phyloP scores from a whole-genome alignment of 2,329 filamentous ascomycete genomes.

The Thelonectria discophora region DNA sequence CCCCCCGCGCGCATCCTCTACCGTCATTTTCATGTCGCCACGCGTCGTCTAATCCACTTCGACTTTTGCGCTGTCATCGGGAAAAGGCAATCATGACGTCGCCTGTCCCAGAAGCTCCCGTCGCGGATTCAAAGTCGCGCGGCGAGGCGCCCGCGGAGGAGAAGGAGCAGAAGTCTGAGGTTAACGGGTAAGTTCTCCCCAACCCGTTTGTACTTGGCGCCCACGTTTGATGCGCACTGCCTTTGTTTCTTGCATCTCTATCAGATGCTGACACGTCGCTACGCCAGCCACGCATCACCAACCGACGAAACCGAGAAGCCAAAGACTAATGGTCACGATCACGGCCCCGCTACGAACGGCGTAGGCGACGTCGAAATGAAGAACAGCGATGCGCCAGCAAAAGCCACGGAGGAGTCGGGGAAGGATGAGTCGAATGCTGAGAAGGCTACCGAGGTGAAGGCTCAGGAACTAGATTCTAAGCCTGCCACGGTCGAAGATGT shows the following conservation, averaged over 20 bases:
- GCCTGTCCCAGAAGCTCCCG: conserved; percentile 52
- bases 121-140: conserved; percentile 59
- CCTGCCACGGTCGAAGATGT: conserved; percentile 34
- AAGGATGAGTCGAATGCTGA: conserved; percentile 25
- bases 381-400: conserved; percentile 26
- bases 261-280: conserved; percentile 38
- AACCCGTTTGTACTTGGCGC: conserved; percentile 22
- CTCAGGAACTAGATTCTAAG: conserved; percentile 12
- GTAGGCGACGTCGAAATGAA: conserved; percentile 39
- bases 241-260: conserved; percentile 5
- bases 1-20: conserved; percentile 21
- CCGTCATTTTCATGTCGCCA: conserved; percentile 50
- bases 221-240: conserved; percentile 26
- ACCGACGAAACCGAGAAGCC: conserved; percentile 36
- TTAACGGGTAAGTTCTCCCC: conserved; percentile 50
- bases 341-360: conserved; percentile 38
- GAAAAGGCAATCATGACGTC: conserved; percentile 65
- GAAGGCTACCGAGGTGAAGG: conserved; percentile 28
- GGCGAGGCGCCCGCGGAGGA: conserved; percentile 35
- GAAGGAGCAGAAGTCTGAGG: conserved; percentile 45
- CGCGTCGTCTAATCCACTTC: conserved; percentile 41
- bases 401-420: conserved; percentile 18
- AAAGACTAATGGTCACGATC: conserved; percentile 37
- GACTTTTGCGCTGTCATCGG: conserved; percentile 45
- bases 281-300: conserved; percentile 43